Base-by-base conservation (phyloP, 108 stramenopile species). In the Pseudonitzschia pungens region DNA sequence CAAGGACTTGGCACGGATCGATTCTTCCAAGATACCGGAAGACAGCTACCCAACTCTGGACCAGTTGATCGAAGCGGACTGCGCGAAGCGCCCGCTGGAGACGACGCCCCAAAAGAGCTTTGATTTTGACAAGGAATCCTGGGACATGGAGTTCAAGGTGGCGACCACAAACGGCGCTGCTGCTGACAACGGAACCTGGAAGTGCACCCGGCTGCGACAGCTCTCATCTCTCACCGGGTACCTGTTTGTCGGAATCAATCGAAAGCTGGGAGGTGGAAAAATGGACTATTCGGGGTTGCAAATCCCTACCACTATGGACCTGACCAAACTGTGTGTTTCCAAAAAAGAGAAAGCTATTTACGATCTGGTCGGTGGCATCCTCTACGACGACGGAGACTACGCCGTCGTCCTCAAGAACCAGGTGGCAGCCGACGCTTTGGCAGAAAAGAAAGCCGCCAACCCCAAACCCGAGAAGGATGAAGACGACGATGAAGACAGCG, bases 381-480 rank as follows among this genome's bases (percentile, higher is more conserved):
- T 79, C 11, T 72, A 56, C 43, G 78, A 79, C 45, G 78, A 79
- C 26, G 78, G 68, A 9, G 78, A 79, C 41, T 79, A 70, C 60
- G 72, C 73, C 11, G 72, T 72, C 15, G 36, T 72, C n/a, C 45
- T 79, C 27, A 73, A 73, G 52, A 65, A 73, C 69, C 14, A 48
- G 6, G 42, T 65, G 29, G 54, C 41, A 0, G 69, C 20, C 20
- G 44, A 40, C n/a, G 44, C 42, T 5, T 41, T 22, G 36, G 42
- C 66, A 21, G 66, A 20, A 45, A 69, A 53, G 7, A 12, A 32
- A 15, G 28, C 5, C 18, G 31, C 65, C 16, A 48, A 18, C 10
- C 14, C 24, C 27, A 11, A 55, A 0, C 31, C 59, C 22, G 6
- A 36, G 36, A 36, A 36, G 6, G 36, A 41, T 6, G 67, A 68